These are phyloP conservation scores for Neonectria ditissima DNA, from an alignment of 2,329 filamentous ascomycete genomes.

Conservation along the genomic window DNA sequence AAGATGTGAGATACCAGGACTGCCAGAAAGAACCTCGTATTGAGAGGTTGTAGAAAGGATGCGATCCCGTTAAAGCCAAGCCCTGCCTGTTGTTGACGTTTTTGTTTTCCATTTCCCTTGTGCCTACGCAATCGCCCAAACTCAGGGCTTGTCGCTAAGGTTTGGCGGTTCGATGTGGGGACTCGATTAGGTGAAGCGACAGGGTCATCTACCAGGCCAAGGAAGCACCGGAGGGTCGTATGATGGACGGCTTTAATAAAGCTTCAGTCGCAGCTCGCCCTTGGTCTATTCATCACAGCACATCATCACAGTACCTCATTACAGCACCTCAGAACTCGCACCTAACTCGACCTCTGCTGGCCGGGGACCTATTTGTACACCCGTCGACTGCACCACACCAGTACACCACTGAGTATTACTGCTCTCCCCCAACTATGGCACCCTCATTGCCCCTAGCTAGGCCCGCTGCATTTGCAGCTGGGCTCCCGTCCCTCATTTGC, in stretches of 20 bases:
- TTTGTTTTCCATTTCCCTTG: background rate
- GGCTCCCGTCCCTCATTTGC: conserved; percentile 27
- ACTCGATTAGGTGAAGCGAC: background rate
- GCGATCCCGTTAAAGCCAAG: background rate
- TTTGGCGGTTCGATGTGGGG: background rate
- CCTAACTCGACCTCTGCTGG: too few species aligned
- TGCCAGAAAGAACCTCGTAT: conserved; percentile 37
- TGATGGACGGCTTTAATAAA: conserved; percentile 6
- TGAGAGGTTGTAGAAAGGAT: conserved; percentile 35
- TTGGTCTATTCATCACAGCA: background rate
- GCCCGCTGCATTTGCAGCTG: conserved; percentile 19
- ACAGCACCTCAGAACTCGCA: background rate
- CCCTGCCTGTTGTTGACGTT: background rate
- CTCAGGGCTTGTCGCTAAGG: background rate
- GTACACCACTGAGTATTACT: background rate
- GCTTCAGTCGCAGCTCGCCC: background rate
- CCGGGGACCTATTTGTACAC: too few species aligned
- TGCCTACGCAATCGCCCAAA: background rate
- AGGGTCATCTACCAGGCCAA: background rate
- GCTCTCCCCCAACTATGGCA: conserved; percentile 3
- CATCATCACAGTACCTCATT: too few species aligned
- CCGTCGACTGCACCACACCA: too few species aligned
- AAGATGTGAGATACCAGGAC: conserved; percentile 45
- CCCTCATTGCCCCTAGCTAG: conserved; percentile 29
- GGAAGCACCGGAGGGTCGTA: background rate